A percentile compares a stretch with the other conserved stretches of the same genome.
Conservation (phyloP, 148 eudicot species). For the Heliosperma pusillum region DNA sequence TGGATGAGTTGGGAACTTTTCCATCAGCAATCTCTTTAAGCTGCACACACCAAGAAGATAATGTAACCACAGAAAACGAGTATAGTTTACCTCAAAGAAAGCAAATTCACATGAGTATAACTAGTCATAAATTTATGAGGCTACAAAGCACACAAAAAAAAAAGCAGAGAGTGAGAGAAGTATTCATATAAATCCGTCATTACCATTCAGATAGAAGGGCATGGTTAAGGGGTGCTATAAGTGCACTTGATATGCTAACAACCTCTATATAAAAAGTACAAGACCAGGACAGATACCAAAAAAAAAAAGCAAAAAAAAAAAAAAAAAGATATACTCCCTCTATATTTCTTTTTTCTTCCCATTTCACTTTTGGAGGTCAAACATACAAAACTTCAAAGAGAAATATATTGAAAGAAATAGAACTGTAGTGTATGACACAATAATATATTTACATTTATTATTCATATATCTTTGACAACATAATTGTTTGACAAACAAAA, state of each 20-base stretch:
- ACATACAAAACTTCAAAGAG: no score
- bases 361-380: no score
- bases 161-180: no score
- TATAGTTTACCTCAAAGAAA: not conserved
- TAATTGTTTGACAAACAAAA: no score
- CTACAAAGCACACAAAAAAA: not conserved
- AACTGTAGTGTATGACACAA: no score
- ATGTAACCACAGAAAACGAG: not conserved
- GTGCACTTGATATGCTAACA: not conserved
- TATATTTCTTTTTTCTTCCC: no score
- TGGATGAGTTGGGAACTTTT: slow-evolving; percentile 38
- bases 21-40: slow-evolving; percentile 73
- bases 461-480: no score
- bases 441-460: no score
- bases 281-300: not conserved
- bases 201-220: not conserved
- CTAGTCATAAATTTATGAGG: not conserved
- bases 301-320: not conserved
- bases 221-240: not conserved
- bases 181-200: not conserved
- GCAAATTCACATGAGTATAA: not conserved
- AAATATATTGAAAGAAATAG: no score
- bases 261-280: not conserved
- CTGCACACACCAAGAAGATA: slow-evolving; percentile 35
- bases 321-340: not conserved